Evolutionary conservation across 192 early-diverging fungal species (phyloP), one percentile per base, ranked within the genome.

Genomic region (Coemansia reversa): DNA sequence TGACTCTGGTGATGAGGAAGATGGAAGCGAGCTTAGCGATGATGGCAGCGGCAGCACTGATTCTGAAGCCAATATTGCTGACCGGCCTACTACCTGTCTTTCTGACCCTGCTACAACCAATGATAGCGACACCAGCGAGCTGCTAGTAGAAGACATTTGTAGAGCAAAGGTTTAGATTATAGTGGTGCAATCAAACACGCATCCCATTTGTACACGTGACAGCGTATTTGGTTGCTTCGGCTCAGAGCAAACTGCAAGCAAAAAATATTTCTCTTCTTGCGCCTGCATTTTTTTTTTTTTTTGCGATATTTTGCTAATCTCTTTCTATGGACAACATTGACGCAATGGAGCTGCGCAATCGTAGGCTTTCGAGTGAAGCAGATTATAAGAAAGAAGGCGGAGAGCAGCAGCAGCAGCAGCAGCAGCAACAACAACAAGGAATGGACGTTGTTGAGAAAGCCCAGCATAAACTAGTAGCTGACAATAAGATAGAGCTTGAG

Each of bases 1-100:
- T 0, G 61, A 54, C 12, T 64, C 74, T 14, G 72, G 66, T 20
- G 74, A 76, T 9, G 72, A 75, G n/a, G 74, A 72, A 1, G 60
- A 60, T 2, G 61, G 19, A 7, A 65, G 57, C 30, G 61, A 69
- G 0, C 20, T 54, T 18, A 61, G 59, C 30, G 61, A 22, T 7
- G 54, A 24, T n/a, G 55, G n/a, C 32, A 50, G 28, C 19, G 55
- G 27, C 52, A 23, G 39, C 18, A 5, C 1, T 33, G 35, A 47
- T 7, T 24, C 32, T 42, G 55, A 55, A 16, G 23, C 30, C 23
- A 39, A 22, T 25, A 51, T 23, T 35, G n/a, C 27, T 8, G 60
- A 11, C 7, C 60, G 12, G 9, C 35, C 35, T 12, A 11, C 4
- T 39, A 39, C 4, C 12, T 1, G 6, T 39, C 4, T 39, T 2